A percentile compares a stretch with the other conserved stretches of the same genome.
phyloP scores from a whole-genome alignment of 495 filamentous ascomycete species.

The Podospora pseudocomata region DNA sequence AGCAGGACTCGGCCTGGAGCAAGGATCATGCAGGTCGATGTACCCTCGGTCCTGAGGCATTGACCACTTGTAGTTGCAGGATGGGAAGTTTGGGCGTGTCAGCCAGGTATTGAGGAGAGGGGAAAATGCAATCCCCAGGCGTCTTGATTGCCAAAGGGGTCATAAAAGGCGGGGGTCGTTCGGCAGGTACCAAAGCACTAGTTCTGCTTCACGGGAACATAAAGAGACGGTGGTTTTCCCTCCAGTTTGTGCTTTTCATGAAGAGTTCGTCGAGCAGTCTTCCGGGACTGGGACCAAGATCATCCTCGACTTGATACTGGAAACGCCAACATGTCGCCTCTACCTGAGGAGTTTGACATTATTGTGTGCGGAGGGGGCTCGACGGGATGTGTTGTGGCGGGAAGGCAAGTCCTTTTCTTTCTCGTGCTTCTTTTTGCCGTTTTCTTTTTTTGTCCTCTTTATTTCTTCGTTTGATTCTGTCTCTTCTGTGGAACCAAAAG shows the following conservation, averaged over 20 bases:
- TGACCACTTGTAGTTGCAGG: slow-evolving; percentile 12
- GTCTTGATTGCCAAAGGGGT: background rate
- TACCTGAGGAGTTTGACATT: slow-evolving; percentile 75
- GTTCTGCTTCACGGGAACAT: background rate
- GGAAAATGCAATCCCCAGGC: background rate
- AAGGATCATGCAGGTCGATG: background rate
- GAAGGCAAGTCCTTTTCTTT: slow-evolving; percentile 38
- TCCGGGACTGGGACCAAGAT: background rate
- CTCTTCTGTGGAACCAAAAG: too few species aligned
- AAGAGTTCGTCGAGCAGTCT: background rate
- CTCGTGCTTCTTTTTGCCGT: slow-evolving; percentile 3
- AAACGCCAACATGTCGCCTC: slow-evolving; percentile 34
- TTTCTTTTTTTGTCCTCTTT: too few species aligned
- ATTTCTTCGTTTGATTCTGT: too few species aligned
- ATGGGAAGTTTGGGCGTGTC: background rate
- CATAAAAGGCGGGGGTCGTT: slow-evolving; percentile 2
- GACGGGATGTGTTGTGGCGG: slow-evolving; percentile 72
- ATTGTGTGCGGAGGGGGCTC: slow-evolving; percentile 75
- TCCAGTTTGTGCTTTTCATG: background rate
- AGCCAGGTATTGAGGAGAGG: background rate
- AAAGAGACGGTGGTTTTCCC: background rate
- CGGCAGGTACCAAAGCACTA: slow-evolving; percentile 12
- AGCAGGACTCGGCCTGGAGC: background rate
- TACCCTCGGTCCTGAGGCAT: background rate
- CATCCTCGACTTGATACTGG: background rate